Evolutionary conservation across 2,329 filamentous ascomycete species (phyloP), one percentile per base, ranked within the genome.

Genomic region (Cryphonectria radicalis): DNA sequence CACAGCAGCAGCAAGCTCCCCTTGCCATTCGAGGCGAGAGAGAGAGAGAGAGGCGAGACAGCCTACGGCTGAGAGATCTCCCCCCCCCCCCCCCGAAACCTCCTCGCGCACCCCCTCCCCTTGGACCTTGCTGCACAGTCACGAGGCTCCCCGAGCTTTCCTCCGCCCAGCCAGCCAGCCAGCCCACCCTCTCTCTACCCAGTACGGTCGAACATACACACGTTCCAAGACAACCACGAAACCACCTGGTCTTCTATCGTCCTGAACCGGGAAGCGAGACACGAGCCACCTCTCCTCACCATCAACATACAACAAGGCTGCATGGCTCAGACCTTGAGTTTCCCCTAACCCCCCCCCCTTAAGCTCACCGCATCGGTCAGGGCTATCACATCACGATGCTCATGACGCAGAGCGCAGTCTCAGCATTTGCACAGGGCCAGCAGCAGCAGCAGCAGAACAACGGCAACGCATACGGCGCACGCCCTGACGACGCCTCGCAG

Each of bases 371-470:
- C 32, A 66, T 62, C 46, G 55, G 42, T 62, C 46, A 65, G 42
- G 66, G 76, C 74, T 74, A 75, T 75, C 72, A 50, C 46, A 74
- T 74, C 82, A 86, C 82, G 77, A 87, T 87, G 86, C 85, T 87
- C 77, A 86, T 87, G 85, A 86, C 84, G 78, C 82, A 84, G 81
- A 80, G 81, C 73, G 80, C 81, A 78, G 80, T 82, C 77, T 80
- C 82, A 80, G 82, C 83, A 82, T 77, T 83, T 77, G 78, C 78
- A 79, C 83, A 83, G 77, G 79, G 79, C 79, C 83, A 84, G 73
- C 81, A 81, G 75, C 80, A 76, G 66, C 80, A 76, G 65, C 80
- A 76, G 66, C 80, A 76, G 65, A 80, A 65, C 63, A 59, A 66
- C 59, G 46, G 28, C 46, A 55, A 13, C 59, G 35, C 37, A 63